phyloP scores from a whole-genome alignment of 1,139 yeast species.

The Candida dubliniensis region DNA sequence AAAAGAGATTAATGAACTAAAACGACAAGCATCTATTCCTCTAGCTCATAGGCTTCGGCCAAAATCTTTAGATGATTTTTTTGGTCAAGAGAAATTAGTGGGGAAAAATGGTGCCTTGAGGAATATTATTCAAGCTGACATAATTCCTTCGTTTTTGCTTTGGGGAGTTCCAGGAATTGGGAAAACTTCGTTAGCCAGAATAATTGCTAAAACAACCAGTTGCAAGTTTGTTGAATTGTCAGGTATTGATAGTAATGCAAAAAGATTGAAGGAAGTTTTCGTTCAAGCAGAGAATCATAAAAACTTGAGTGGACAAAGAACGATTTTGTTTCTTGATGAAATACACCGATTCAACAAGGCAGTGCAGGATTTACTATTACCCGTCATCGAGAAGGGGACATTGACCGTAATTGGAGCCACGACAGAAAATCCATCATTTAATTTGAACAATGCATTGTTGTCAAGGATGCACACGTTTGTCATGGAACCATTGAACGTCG shows the following conservation, averaged over 20 bases:
- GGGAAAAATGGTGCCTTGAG: slow-evolving; percentile 73
- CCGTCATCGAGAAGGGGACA: slow-evolving; percentile 68
- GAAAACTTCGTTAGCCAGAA: slow-evolving; percentile 74
- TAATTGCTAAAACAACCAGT: slow-evolving; percentile 55
- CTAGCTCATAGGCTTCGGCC: slow-evolving; percentile 88
- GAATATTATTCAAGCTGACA: slow-evolving; percentile 61
- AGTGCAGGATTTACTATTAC: slow-evolving; percentile 84
- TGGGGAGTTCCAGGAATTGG: slow-evolving; percentile 99
- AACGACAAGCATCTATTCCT: slow-evolving; percentile 59
- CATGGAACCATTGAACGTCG: slow-evolving; percentile 58
- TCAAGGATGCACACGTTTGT: slow-evolving; percentile 89
- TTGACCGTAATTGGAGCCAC: slow-evolving; percentile 87
- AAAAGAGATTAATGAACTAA: slow-evolving; percentile 28
- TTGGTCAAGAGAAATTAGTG: slow-evolving; percentile 83
- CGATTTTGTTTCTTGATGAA: slow-evolving; percentile 87
- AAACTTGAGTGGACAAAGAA: slow-evolving; percentile 63
- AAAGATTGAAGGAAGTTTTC: slow-evolving; percentile 70
- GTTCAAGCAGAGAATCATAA: slow-evolving; percentile 70
- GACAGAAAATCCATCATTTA: slow-evolving; percentile 95
- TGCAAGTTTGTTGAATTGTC: slow-evolving; percentile 76
- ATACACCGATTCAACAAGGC: slow-evolving; percentile 87
- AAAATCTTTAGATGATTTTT: slow-evolving; percentile 64
- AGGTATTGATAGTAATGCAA: slow-evolving; percentile 76
- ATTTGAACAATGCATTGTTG: slow-evolving; percentile 79
- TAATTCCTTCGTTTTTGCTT: slow-evolving; percentile 78